Conservation (phyloP, 2,329 filamentous ascomycete genomes). For the Cryphonectria nitschkei region DNA sequence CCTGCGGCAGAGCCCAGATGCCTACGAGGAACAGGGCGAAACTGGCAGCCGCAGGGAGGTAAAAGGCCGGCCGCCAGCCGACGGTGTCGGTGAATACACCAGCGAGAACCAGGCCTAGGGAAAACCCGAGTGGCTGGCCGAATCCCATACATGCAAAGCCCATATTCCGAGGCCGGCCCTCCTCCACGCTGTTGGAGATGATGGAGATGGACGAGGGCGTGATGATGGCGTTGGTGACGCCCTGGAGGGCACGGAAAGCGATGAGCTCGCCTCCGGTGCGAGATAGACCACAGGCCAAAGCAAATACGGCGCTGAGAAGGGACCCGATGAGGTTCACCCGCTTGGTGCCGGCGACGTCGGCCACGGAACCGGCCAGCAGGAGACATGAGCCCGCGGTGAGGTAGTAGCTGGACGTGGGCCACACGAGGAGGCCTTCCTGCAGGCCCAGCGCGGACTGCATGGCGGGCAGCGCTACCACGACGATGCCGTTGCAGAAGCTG, state of each 20-base stretch:
- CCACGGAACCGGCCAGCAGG: constrained; percentile 44
- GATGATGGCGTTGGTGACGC: constrained; percentile 42
- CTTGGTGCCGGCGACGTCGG: constrained; percentile 42
- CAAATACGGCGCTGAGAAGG: constrained; percentile 37
- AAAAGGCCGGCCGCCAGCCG: constrained; percentile 54
- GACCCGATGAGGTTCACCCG: constrained; percentile 41
- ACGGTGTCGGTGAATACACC: constrained; percentile 51
- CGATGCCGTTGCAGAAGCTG: constrained; percentile 39
- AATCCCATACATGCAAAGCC: constrained; percentile 50
- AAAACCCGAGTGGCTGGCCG: constrained; percentile 53
- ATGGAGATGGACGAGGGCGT: constrained; percentile 43
- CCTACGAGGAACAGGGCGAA: constrained; percentile 42
- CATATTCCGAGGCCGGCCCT: constrained; percentile 43
- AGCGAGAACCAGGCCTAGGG: constrained; percentile 52
- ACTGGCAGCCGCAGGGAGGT: constrained; percentile 42
- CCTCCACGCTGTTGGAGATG: constrained; percentile 38
- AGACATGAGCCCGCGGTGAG: constrained; percentile 43
- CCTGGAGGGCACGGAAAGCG: constrained; percentile 44
- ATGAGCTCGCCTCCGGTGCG: constrained; percentile 41
- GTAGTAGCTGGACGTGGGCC: constrained; percentile 43
- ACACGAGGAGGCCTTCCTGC: constrained; percentile 41
- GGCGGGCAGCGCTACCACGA: constrained; percentile 45
- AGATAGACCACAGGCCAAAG: constrained; percentile 39
- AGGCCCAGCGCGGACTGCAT: constrained; percentile 44
- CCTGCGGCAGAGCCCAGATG: constrained; percentile 43